Evolutionary conservation across 2,329 filamentous ascomycete species (phyloP), one percentile per base, ranked within the genome.

Genomic region (Colletotrichum sp.): DNA sequence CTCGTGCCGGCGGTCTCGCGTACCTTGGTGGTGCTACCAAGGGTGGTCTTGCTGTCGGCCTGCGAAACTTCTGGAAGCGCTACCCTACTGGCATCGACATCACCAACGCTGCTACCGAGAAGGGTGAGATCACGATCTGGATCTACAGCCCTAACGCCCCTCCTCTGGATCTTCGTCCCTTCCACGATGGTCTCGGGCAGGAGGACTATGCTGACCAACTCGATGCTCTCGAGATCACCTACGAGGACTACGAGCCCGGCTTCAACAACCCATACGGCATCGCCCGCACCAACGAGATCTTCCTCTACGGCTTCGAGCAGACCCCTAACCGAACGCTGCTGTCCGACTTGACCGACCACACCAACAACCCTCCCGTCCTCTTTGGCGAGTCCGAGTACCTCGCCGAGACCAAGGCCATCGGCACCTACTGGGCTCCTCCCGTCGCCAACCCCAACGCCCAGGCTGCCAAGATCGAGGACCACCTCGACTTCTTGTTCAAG

Each of bases 31-130:
- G 89, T 12, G 89, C 91, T 7, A 88, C 86, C 0, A 82, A 83
- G 5, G 91, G 91, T n/a, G 91, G 91, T 15, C 84, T 93, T 2
- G 91, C 89, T 2, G 80, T 93, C 7, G 90, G 90, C 1, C 85
- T 91, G 62, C 87, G 89, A 4, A 88, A 93, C 78, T 93, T 93
- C 80, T 93, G 91, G 91, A 90, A 93, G 83, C 86, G 89, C 18
- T 92, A 91, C 77, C 91, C 91, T 0, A 91, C 89, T 0, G 87
- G 89, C 5, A 81, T 93, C 6, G 91, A 93, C 61, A 86, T 93
- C 13, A 82, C 85, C 0, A 86, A 89, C 66, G 88, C 90, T 0
- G 86, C 86, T 0, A 84, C 85, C 0, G 88, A 91, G 61, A 79
- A 81, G 3, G 90, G 90, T 1, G 84, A 86, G 6, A 84, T 93